phyloP scores from a whole-genome alignment of 371 early-diverging fungal species.

The Parasitella parasitica region DNA sequence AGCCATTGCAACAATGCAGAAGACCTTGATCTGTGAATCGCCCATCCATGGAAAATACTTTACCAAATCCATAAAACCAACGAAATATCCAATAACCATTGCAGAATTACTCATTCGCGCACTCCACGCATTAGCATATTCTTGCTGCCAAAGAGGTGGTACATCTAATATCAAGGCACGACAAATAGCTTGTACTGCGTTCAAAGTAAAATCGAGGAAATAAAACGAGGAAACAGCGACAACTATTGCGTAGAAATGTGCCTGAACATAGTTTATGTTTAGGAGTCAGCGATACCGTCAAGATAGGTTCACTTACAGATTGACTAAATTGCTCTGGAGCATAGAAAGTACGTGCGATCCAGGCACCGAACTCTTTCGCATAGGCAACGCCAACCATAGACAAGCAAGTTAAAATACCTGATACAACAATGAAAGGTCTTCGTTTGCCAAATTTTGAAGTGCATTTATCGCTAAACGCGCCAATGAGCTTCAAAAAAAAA shows the following conservation, averaged over 20 bases:
- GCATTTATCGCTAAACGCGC: conserved; percentile 59
- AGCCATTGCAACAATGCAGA: conserved; percentile 61
- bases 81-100: conserved; percentile 72
- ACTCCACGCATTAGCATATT: conserved; percentile 71
- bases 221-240: conserved; percentile 74
- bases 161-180: conserved; percentile 79
- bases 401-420: conserved; percentile 52
- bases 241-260: conserved; percentile 42
- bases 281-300: neutral
- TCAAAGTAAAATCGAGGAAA: conserved; percentile 76
- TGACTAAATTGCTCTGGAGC: neutral
- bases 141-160: conserved; percentile 69
- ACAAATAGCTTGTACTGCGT: conserved; percentile 69
- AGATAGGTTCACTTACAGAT: neutral
- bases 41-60: conserved; percentile 57
- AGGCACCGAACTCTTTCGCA: conserved; percentile 52
- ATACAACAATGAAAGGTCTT: conserved; percentile 55
- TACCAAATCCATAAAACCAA: conserved; percentile 62
- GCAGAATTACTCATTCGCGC: conserved; percentile 72
- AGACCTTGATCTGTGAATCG: conserved; percentile 61
- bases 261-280: conserved; percentile 1
- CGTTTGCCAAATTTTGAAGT: conserved; percentile 55
- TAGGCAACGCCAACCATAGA: conserved; percentile 69
- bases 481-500: conserved; percentile 55
- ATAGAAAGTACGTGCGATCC: conserved; percentile 17